Percentiles rank a stretch among this genome's conserved stretches.
Evolutionary conservation across 306 rosid species (phyloP).

Genomic region (Sesbania bispinosa): DNA sequence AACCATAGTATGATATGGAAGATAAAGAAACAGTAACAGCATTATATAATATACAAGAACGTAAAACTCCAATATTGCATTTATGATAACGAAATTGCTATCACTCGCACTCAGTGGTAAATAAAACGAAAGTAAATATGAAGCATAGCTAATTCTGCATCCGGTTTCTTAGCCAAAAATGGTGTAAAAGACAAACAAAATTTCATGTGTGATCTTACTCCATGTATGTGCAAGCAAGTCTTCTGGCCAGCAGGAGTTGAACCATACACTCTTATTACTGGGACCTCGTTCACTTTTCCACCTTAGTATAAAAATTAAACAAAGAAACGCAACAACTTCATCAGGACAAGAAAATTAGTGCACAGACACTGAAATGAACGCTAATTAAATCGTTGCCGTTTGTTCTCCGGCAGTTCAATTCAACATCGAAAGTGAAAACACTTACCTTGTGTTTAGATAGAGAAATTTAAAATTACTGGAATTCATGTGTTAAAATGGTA

Average conservation of each 20-base stretch:
- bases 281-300: conserved; percentile 80
- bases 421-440: background rate
- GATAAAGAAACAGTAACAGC: background rate
- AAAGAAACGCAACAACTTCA: background rate
- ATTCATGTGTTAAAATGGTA: too few species aligned
- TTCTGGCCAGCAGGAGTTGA: conserved; percentile 95
- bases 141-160: too few species aligned
- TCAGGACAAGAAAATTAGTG: background rate
- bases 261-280: conserved; percentile 81
- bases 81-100: background rate
- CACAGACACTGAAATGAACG: background rate
- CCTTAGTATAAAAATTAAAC: conserved; percentile 33
- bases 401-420: background rate
- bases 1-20: background rate
- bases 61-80: background rate
- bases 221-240: conserved; percentile 84
- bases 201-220: conserved; percentile 45
- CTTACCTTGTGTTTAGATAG: too few species aligned
- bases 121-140: too few species aligned
- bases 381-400: conserved; percentile 1
- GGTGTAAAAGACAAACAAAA: background rate
- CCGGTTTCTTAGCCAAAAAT: too few species aligned
- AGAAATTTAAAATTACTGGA: too few species aligned
- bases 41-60: background rate
- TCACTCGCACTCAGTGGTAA: too few species aligned